These are phyloP conservation scores for Aspergillus unguis DNA, from an alignment of 2,329 filamentous ascomycete genomes.

Conservation along the genomic window DNA sequence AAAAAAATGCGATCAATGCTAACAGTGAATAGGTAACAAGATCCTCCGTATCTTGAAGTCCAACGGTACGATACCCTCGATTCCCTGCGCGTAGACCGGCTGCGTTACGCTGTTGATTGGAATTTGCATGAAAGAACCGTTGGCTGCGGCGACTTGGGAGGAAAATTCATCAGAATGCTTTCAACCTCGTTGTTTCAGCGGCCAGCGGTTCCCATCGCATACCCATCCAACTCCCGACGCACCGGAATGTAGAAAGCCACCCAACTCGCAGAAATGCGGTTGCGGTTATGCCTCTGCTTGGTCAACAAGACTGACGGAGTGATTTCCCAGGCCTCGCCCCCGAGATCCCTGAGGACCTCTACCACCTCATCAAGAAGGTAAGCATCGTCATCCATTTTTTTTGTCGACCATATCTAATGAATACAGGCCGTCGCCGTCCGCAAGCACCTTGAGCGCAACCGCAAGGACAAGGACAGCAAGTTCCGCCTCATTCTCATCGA, in stretches of 20 bases:
- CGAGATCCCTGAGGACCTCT: conserved; percentile 98
- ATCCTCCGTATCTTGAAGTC: conserved; percentile 99
- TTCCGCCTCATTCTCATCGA: conserved; percentile 99
- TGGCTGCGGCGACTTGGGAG: neutral
- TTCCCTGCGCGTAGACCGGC: conserved; percentile 3
- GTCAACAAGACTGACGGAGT: conserved; percentile 83
- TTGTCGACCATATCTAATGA: conserved; percentile 1
- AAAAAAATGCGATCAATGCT: conserved; percentile 26
- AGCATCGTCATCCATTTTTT: conserved; percentile 22
- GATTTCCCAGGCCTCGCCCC: conserved; percentile 92
- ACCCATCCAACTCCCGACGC: neutral
- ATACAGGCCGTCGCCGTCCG: conserved; percentile 90
- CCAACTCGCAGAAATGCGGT: conserved; percentile 8
- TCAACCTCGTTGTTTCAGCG: no score
- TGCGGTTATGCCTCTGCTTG: conserved; percentile 72
- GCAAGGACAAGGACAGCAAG: conserved; percentile 99
- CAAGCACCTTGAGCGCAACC: conserved; percentile 99
- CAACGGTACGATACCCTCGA: conserved; percentile 66
- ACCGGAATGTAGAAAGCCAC: conserved; percentile 1
- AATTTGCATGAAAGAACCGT: neutral
- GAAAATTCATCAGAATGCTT: neutral
- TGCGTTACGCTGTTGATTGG: conserved; percentile 2
- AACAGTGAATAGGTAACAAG: conserved; percentile 78
- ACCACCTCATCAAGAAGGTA: conserved; percentile 99
- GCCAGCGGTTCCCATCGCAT: no score